Base-by-base conservation (phyloP, 495 filamentous ascomycete genomes). In the Penicillium coprophilum region DNA sequence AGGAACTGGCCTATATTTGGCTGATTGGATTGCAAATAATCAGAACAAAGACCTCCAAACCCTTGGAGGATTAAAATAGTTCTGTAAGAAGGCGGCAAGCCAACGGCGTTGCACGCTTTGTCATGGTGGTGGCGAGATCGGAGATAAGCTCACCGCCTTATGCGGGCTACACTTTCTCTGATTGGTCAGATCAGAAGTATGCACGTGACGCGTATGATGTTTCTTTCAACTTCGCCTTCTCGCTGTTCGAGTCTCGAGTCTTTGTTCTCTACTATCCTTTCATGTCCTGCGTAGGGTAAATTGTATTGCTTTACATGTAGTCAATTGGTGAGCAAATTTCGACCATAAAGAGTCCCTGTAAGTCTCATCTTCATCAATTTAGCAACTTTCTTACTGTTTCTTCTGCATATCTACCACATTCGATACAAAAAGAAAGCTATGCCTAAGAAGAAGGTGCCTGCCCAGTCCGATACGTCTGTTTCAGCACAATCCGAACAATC, bases 41-140 rank as follows among this genome's bases (percentile, higher is more conserved):
- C 17, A 47, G 24, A 31, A 47, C 7, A 47, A 47, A 31, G 12
- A 48, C 32, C 8, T 3, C 27, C 50, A 13, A 39, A 32, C 31
- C 17, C 13, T 21, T 19, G 13, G 13, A 32, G 23, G 36, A 43
- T 30, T 27, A 51, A 46, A 60, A 53, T 34, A 44, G 45, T 52
- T 41, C 17, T 21, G 13, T n/a, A 23, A 23, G n/a, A 32, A n/a
- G 17, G 39, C 46, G 43, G 45, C 56, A 54, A 28, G 48, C 62
- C 56, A 65, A 62, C 51, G 55, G 39, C 60, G 41, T 55, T 20
- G 53, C 41, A 54, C 45, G 70, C 61, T 75, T 75, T 74, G 71
- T 74, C 66, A 74, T 70, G 36, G 70, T 70, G 36, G 70, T 73
- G 72, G 72, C 72, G 66, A 71, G 55, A 67, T 67, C 69, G 69